Percentiles rank a stretch among this genome's conserved stretches.
phyloP scores from a whole-genome alignment of 164 flowering plant genomes.

The Sedum album region DNA sequence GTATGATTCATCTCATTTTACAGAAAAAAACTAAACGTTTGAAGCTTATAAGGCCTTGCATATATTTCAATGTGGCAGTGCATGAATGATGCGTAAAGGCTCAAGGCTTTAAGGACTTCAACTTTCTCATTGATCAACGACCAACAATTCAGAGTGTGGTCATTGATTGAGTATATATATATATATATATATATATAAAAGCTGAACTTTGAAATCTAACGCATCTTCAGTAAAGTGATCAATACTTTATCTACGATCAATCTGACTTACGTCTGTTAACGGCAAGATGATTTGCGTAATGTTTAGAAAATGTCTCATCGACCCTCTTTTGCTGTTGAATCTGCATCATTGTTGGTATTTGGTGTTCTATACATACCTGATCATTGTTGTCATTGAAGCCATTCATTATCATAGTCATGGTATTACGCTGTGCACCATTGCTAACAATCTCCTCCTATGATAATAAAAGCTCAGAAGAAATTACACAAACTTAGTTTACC shows the following conservation, averaged over 20 bases:
- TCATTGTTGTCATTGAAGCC: background rate
- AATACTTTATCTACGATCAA: background rate
- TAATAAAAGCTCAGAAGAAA: background rate
- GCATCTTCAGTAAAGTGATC: no score
- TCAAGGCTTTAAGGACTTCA: background rate
- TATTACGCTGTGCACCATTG: background rate
- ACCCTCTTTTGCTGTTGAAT: slow-evolving; percentile 4
- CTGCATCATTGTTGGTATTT: background rate
- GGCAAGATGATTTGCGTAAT: background rate
- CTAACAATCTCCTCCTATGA: background rate
- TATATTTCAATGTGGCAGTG: no score
- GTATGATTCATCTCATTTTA: no score
- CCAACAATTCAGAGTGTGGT: background rate
- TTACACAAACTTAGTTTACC: background rate
- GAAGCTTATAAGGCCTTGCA: background rate
- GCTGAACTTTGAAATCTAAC: no score
- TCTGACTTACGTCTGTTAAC: background rate
- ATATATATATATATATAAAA: no score
- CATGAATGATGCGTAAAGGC: background rate
- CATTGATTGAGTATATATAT: no score
- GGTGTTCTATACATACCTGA: background rate
- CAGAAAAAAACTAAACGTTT: background rate
- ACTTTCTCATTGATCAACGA: background rate
- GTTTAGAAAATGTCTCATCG: background rate
- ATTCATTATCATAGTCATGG: background rate